Percentiles rank a stretch among this genome's conserved stretches.
Evolutionary conservation across 768 basidiomycete species (phyloP).

Genomic region (Russula virescens): DNA sequence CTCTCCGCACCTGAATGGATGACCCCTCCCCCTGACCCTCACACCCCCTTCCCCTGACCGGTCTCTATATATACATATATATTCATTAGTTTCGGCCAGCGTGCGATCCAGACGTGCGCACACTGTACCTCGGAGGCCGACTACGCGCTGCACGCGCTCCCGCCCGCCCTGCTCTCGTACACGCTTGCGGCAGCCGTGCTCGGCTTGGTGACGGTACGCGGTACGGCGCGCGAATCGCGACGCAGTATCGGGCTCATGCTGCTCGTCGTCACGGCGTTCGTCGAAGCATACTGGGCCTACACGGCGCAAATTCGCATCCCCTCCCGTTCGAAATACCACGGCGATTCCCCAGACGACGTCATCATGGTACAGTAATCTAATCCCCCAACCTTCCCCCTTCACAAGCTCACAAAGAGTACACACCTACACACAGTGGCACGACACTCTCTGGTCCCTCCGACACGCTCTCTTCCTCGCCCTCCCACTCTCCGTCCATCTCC

Average conservation of each 20-base stretch:
- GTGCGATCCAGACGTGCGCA: conserved; percentile 19
- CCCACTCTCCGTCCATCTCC: conserved; percentile 15
- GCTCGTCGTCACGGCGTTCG: conserved; percentile 11
- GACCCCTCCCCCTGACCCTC: not conserved
- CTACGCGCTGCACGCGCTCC: conserved; percentile 22
- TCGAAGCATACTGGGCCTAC: conserved; percentile 17
- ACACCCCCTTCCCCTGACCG: too few relatives aligned
- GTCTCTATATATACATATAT: not conserved
- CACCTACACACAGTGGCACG: conserved; percentile 17
- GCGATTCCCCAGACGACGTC: not conserved
- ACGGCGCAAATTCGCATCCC: conserved; percentile 13
- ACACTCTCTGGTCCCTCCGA: conserved; percentile 18
- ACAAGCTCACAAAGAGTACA: too few relatives aligned
- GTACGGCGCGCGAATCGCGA: conserved; percentile 16
- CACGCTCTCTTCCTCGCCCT: conserved; percentile 21
- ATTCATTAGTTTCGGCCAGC: conserved; percentile 24
- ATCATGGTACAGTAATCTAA: conserved; percentile 17
- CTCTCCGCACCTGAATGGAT: too few relatives aligned
- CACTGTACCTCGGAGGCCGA: conserved; percentile 15
- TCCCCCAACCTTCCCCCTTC: not conserved
- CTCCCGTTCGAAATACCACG: not conserved
- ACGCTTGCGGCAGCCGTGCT: conserved; percentile 15
- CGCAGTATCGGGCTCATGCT: conserved; percentile 4
- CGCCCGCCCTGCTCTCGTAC: conserved; percentile 21
- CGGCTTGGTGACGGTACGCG: conserved; percentile 16